Conservation (phyloP, 805 yeast genomes). For the Maudiozyma barnettii region DNA sequence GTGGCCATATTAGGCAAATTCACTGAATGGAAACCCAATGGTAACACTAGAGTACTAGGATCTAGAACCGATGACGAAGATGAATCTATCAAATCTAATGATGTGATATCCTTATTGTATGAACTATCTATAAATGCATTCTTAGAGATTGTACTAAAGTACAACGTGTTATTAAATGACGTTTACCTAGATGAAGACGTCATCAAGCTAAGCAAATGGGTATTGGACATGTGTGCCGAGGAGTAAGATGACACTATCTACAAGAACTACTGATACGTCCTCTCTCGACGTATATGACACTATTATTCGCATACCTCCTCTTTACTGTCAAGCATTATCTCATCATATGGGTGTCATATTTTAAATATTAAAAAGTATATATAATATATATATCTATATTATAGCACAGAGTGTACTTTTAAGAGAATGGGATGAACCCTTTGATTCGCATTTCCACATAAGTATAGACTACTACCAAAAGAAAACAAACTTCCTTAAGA, state of each 20-base stretch:
- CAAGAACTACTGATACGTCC: neutral
- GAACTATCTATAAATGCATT: conserved; percentile 58
- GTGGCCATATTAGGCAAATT: conserved; percentile 45
- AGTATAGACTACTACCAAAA: too few species aligned
- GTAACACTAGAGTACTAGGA: conserved; percentile 8
- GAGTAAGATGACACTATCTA: neutral
- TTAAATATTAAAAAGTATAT: neutral
- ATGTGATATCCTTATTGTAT: conserved; percentile 46
- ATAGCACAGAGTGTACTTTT: too few species aligned
- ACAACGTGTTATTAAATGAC: conserved; percentile 55
- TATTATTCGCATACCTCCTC: too few species aligned
- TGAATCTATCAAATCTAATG: conserved; percentile 19
- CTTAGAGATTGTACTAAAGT: conserved; percentile 53
- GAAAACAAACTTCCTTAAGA: too few species aligned
- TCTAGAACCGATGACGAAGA: conserved; percentile 1
- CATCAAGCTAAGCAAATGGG: conserved; percentile 62
- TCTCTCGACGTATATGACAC: neutral
- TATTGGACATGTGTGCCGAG: conserved; percentile 39
- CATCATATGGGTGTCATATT: neutral
- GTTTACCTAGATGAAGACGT: conserved; percentile 54
- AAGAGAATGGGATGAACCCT: neutral
- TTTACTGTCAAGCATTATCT: too few species aligned
- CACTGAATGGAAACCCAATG: conserved; percentile 27
- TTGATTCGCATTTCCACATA: too few species aligned
- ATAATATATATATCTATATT: too few species aligned